phyloP scores from a whole-genome alignment of 371 early-diverging fungal species.

The Mucor saturninus region DNA sequence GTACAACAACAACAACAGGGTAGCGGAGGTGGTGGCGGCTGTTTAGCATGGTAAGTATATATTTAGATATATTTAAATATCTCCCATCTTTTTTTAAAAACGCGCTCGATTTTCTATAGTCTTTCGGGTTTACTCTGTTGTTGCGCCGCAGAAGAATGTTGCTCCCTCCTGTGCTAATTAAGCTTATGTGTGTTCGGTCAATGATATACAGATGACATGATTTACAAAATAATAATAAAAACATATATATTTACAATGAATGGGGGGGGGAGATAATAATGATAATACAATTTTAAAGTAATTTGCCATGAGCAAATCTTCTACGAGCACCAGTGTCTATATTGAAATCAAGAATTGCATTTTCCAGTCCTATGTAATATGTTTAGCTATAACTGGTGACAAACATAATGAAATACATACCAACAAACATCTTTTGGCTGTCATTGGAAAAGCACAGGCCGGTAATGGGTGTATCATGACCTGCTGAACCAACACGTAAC shows the following conservation, averaged over 20 bases:
- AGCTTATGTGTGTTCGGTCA: background rate
- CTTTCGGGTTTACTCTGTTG: slow-evolving; percentile 15
- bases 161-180: slow-evolving; percentile 5
- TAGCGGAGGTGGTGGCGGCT: background rate
- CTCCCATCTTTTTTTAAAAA: background rate
- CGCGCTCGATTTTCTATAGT: background rate
- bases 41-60: slow-evolving; percentile 12
- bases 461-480: slow-evolving; percentile 77
- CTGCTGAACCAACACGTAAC: slow-evolving; percentile 57
- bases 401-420: slow-evolving; percentile 41
- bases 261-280: background rate
- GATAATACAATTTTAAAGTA: slow-evolving; percentile 38
- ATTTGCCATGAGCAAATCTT: slow-evolving; percentile 59
- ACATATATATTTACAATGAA: background rate
- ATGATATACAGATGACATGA: too few species aligned
- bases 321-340: slow-evolving; percentile 63
- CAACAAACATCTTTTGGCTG: slow-evolving; percentile 79
- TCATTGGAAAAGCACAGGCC: slow-evolving; percentile 83
- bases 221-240: background rate
- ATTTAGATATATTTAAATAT: background rate
- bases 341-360: slow-evolving; percentile 58
- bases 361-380: slow-evolving; percentile 51
- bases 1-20: background rate
- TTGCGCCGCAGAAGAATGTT: slow-evolving; percentile 19
- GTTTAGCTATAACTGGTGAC: background rate